These are phyloP conservation scores for Rostrohypoxylon terebratum DNA, from an alignment of 495 filamentous ascomycete species.

Conservation along the genomic window DNA sequence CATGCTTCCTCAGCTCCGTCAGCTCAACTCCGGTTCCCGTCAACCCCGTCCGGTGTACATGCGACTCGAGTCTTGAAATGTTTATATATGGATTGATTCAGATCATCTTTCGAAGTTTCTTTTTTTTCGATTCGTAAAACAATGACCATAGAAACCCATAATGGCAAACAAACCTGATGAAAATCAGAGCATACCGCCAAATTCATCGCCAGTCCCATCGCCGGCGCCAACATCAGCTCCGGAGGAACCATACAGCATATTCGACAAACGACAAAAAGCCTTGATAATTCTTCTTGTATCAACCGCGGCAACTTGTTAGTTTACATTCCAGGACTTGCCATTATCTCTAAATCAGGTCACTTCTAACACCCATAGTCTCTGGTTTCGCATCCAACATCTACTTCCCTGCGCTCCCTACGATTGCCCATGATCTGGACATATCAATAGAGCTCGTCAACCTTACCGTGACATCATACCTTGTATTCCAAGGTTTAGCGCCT, in stretches of 20 bases:
- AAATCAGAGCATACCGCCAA: background rate
- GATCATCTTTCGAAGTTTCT: background rate
- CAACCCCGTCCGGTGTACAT: background rate
- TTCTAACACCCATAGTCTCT: conserved; percentile 54
- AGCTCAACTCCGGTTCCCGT: background rate
- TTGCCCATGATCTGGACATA: conserved; percentile 57
- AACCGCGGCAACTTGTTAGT: conserved; percentile 61
- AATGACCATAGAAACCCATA: background rate
- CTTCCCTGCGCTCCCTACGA: conserved; percentile 62
- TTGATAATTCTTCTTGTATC: conserved; percentile 61
- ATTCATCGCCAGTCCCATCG: conserved; percentile 13
- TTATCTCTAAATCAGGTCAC: background rate
- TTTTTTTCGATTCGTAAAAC: background rate
- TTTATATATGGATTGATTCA: background rate
- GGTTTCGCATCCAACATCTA: conserved; percentile 68
- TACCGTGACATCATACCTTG: conserved; percentile 65
- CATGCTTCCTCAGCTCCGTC: background rate
- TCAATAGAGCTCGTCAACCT: conserved; percentile 61
- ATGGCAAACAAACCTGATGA: conserved; percentile 17
- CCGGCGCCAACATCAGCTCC: conserved; percentile 3
- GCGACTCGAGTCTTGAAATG: background rate
- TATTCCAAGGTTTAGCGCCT: conserved; percentile 65
- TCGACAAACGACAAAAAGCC: conserved; percentile 60
- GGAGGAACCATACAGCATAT: conserved; percentile 59
- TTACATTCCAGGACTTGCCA: background rate